phyloP scores from a whole-genome alignment of 2,329 filamentous ascomycete genomes.

The Botrytis fragariae region DNA sequence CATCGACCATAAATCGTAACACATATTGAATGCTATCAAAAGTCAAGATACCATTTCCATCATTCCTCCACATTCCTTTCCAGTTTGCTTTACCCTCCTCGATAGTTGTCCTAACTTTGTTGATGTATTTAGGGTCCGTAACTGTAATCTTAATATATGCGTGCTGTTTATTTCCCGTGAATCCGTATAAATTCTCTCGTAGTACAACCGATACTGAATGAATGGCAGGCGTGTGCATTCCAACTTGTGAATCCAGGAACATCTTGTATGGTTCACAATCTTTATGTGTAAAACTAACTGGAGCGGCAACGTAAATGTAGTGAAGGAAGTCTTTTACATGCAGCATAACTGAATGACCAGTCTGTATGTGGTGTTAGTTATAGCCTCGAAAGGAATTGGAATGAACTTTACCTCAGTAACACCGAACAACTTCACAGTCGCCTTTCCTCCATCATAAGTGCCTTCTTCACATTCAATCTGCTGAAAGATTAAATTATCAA shows the following conservation, averaged over 20 bases:
- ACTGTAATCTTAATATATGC: constrained; percentile 94
- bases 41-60: constrained; percentile 72
- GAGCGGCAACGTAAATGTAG: constrained; percentile 91
- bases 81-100: constrained; percentile 79
- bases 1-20: constrained; percentile 96
- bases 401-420: constrained; percentile 67
- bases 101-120: constrained; percentile 70
- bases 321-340: constrained; percentile 96
- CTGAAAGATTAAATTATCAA: constrained; percentile 80
- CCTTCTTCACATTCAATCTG: constrained; percentile 95
- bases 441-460: constrained; percentile 69
- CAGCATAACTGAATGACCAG: constrained; percentile 86
- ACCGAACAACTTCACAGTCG: constrained; percentile 88
- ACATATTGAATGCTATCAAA: constrained; percentile 97
- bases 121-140: constrained; percentile 82
- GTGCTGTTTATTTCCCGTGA: constrained; percentile 87
- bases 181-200: constrained; percentile 89
- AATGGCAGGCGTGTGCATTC: constrained; percentile 70
- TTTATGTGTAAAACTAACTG: constrained; percentile 71
- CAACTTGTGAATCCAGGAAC: constrained; percentile 76
- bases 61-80: constrained; percentile 80
- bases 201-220: constrained; percentile 78
- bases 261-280: constrained; percentile 77
- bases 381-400: not conserved
- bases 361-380: constrained; percentile 39